Evolutionary conservation across 352 stramenopile species (phyloP).

Genomic region (Globisporangium lucens): DNA sequence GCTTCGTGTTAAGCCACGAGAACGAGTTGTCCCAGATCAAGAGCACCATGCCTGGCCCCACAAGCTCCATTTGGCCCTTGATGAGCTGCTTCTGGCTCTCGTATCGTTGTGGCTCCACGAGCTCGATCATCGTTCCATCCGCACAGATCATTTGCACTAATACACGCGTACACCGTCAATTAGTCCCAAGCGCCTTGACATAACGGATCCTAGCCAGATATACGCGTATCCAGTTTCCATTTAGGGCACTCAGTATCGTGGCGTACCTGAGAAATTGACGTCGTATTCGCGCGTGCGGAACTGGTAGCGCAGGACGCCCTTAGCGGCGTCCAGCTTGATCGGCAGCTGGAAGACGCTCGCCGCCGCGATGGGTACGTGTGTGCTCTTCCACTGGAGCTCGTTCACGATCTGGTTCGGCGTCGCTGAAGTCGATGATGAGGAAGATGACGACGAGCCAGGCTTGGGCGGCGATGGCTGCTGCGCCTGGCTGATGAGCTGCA

Average conservation of each 20-base stretch:
- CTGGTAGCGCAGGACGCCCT: slow-evolving; percentile 53
- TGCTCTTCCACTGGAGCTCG: slow-evolving; percentile 76
- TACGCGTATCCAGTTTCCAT: neutral
- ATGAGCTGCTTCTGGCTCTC: slow-evolving; percentile 61
- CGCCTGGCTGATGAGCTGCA: slow-evolving; percentile 7
- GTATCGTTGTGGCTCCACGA: slow-evolving; percentile 55
- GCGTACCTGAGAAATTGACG: slow-evolving; percentile 50
- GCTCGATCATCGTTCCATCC: slow-evolving; percentile 49
- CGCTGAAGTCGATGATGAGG: neutral
- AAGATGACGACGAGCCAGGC: neutral
- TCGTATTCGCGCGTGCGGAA: slow-evolving; percentile 76
- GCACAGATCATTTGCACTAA: slow-evolving; percentile 61
- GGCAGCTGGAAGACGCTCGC: slow-evolving; percentile 63
- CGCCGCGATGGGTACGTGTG: slow-evolving; percentile 64
- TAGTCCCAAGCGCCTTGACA: neutral
- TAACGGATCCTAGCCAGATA: neutral
- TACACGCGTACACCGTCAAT: neutral
- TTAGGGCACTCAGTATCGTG: neutral
- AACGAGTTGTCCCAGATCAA: slow-evolving; percentile 82
- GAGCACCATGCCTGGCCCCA: slow-evolving; percentile 55
- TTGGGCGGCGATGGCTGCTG: slow-evolving; percentile 11
- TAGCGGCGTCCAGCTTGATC: slow-evolving; percentile 64
- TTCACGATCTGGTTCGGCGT: slow-evolving; percentile 35
- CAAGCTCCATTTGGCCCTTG: slow-evolving; percentile 37
- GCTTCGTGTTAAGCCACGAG: slow-evolving; percentile 79